Evolutionary conservation across 2,329 filamentous ascomycete genomes (phyloP), one percentile per base, ranked within the genome.

Genomic region (Chrysoporthe puriensis): DNA sequence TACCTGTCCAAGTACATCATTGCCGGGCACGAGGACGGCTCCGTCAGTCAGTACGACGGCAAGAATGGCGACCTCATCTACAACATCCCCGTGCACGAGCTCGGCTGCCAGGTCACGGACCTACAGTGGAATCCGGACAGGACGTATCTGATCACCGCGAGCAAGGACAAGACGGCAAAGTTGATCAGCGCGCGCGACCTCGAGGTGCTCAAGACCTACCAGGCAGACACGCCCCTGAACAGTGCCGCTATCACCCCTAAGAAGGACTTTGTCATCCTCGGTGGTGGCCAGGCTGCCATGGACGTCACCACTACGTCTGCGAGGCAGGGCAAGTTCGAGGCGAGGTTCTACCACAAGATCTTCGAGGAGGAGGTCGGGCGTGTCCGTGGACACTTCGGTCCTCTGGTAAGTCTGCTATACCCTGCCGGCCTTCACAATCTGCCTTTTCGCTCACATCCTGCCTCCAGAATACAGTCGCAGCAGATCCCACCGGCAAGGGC

Each of bases 321-420:
- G 62, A 89, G 96, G 73, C 96, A 99, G 86, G 96, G 96, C 83
- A 98, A 98, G 84, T 99, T 99, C 85, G 96, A 99, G 83, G 96
- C 96, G 57, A 90, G 96, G 73, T 99, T 99, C 87, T 99, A 97
- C 87, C 96, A 99, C 90, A 98, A 97, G 88, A 91, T 99, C 79
- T 98, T 99, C 79, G 94, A 97, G 82, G 95, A 99, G 81, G 96
- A 99, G 85, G 95, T 98, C 76, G 96, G 96, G 74, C 91, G 96
- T 85, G 96, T 99, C 72, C 89, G 94, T 78, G 96, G 96, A 71
- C 96, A 99, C 82, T 99, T 99, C 82, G 96, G 96, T 78, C 96
- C 92, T 73, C 86, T 97, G 78, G 81, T 83, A 77, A 68, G 80
- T 75, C 8, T 6, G 11, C 14, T 26, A 14, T 26, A 1, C 5